These are phyloP conservation scores for Candida endomychidarum DNA, from an alignment of 805 yeast species.

Conservation along the genomic window DNA sequence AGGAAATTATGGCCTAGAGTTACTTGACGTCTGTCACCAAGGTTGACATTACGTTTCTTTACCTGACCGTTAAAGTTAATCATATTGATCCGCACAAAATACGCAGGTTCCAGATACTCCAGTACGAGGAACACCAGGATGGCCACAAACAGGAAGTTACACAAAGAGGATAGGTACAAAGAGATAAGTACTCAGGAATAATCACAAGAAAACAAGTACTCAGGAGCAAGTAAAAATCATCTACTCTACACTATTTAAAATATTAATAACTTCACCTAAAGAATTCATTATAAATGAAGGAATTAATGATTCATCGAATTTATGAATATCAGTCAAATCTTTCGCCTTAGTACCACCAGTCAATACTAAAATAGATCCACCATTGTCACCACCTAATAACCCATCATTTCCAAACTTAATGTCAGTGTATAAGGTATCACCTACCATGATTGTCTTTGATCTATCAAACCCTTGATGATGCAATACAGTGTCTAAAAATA, in stretches of 20 bases:
- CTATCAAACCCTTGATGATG: slow-evolving; percentile 26
- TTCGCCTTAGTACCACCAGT: slow-evolving; percentile 34
- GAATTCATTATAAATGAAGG: slow-evolving; percentile 35
- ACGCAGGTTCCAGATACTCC: no score
- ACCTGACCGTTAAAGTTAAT: slow-evolving; percentile 68
- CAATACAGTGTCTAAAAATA: slow-evolving; percentile 31
- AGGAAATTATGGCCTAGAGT: slow-evolving; percentile 46
- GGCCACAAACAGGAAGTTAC: no score
- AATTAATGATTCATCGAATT: slow-evolving; percentile 16
- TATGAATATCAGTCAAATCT: slow-evolving; percentile 19
- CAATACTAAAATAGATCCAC: slow-evolving; percentile 34
- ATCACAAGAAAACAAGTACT: no score
- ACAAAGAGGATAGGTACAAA: no score
- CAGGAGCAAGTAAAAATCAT: no score
- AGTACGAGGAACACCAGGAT: no score
- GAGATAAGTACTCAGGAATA: no score
- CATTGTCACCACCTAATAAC: slow-evolving; percentile 27
- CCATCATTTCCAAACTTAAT: slow-evolving; percentile 46
- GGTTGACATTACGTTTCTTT: slow-evolving; percentile 61
- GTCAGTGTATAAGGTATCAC: slow-evolving; percentile 44
- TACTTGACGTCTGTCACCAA: slow-evolving; percentile 46
- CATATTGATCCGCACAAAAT: slow-evolving; percentile 23
- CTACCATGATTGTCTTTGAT: slow-evolving; percentile 36
- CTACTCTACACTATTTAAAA: not conserved
- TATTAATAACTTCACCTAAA: slow-evolving; percentile 27